A percentile compares a stretch with the other conserved stretches of the same genome.
phyloP scores from a whole-genome alignment of 768 basidiomycete genomes.

The Mycena albidolilacea region DNA sequence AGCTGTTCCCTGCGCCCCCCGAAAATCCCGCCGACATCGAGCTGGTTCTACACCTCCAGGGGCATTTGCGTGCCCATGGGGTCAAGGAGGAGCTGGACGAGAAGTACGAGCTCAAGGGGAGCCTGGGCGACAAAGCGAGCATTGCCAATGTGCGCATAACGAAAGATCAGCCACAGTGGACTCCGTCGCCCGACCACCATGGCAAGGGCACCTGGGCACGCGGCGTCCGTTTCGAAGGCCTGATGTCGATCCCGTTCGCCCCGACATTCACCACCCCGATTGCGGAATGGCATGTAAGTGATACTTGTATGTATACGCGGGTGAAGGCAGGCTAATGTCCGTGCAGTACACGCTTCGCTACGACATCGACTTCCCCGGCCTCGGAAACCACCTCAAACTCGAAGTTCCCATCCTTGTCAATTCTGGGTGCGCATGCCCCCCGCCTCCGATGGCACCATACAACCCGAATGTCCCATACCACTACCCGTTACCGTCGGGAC shows the following conservation, averaged over 20 bases:
- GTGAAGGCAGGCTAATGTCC: neutral
- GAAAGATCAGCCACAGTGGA: constrained; percentile 31
- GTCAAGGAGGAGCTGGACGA: constrained; percentile 14
- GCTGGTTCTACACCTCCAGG: constrained; percentile 15
- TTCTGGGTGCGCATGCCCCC: constrained; percentile 31
- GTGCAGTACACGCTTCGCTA: constrained; percentile 27
- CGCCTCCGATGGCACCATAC: constrained; percentile 18
- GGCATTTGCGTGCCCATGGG: constrained; percentile 23
- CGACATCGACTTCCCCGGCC: constrained; percentile 36
- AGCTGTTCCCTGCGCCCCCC: constrained; percentile 40
- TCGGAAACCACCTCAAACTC: constrained; percentile 36
- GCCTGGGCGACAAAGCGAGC: constrained; percentile 31
- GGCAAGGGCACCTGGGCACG: constrained; percentile 36
- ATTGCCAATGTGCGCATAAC: constrained; percentile 10
- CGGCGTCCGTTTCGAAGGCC: constrained; percentile 34
- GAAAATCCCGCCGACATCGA: constrained; percentile 29
- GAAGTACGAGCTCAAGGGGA: constrained; percentile 25
- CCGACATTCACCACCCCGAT: constrained; percentile 28
- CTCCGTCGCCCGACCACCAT: constrained; percentile 16
- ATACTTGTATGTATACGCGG: no score
- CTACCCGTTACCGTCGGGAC: constrained; percentile 31
- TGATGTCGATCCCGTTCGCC: constrained; percentile 22
- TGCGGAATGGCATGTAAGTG: constrained; percentile 37
- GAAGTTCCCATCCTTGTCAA: constrained; percentile 36
- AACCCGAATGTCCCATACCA: constrained; percentile 16